Conservation (phyloP, 2,329 filamentous ascomycete genomes). For the Aspergillus ustus region DNA sequence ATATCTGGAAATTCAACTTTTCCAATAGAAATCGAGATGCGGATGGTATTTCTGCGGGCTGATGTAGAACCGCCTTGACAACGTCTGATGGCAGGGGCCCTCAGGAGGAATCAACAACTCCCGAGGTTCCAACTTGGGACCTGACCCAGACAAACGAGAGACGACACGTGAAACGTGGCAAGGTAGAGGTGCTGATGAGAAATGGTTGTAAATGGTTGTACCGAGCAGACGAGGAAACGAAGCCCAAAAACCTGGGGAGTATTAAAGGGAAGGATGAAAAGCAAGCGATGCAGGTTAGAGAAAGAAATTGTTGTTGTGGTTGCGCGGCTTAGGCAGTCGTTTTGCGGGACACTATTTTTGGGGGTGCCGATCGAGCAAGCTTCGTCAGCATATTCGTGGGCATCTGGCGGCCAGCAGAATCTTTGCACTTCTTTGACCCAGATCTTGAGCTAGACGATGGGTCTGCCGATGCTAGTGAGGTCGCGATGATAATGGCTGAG, state of each 20-base stretch:
- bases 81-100: not conserved
- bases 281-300: not conserved
- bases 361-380: conserved; percentile 19
- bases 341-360: conserved; percentile 26
- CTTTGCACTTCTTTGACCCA: not conserved
- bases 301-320: conserved; percentile 14
- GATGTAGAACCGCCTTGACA: not conserved
- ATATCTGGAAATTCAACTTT: not conserved
- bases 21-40: not conserved
- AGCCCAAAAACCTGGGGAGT: not conserved
- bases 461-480: not conserved
- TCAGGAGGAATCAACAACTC: conserved; percentile 14
- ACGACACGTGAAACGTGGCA: conserved; percentile 8
- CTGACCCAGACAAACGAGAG: conserved; percentile 16
- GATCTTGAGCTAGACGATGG: not conserved
- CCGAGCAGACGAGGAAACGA: not conserved
- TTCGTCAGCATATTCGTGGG: conserved; percentile 18
- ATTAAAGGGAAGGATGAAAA: conserved; percentile 3
- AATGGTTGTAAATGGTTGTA: not conserved
- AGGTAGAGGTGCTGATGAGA: not conserved
- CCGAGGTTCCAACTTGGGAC: conserved; percentile 9
- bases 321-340: conserved; percentile 21
- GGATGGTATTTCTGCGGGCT: not conserved
- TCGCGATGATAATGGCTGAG: conserved; percentile 5
- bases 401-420: not conserved